Percentiles rank a stretch among this genome's conserved stretches.
Conservation (phyloP, 352 stramenopile genomes). For the Pythium brassicae region DNA sequence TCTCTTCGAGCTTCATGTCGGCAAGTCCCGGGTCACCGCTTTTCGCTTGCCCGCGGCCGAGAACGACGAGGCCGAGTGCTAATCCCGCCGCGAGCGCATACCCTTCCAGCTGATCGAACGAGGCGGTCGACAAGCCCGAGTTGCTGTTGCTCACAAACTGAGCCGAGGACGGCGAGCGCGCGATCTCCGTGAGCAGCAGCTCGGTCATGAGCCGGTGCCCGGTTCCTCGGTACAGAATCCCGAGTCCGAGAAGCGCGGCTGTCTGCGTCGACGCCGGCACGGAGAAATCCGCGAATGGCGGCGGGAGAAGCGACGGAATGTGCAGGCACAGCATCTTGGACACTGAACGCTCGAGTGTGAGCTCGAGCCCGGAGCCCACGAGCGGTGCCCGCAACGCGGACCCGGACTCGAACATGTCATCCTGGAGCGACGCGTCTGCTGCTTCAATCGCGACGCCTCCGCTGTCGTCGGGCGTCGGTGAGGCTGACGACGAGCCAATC, state of each 20-base stretch:
- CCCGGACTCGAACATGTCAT: constrained; percentile 7
- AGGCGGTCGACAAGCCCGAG: constrained; percentile 36
- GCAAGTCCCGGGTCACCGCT: constrained; percentile 85
- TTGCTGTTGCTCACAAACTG: constrained; percentile 58
- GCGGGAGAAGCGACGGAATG: constrained; percentile 93
- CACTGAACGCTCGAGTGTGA: constrained; percentile 83
- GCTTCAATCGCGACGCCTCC: neutral
- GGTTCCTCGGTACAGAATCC: constrained; percentile 94
- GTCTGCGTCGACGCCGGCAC: constrained; percentile 93
- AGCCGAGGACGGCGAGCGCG: constrained; percentile 68
- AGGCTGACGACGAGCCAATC: neutral
- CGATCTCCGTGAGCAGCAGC: constrained; percentile 96
- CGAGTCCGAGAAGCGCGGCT: constrained; percentile 93
- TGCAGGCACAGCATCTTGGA: constrained; percentile 99
- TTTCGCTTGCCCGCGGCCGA: constrained; percentile 73
- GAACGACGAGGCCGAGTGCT: constrained; percentile 94
- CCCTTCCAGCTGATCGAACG: constrained; percentile 90
- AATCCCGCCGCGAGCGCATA: constrained; percentile 92
- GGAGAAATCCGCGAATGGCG: constrained; percentile 94
- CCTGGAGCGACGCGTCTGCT: constrained; percentile 14
- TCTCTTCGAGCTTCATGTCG: constrained; percentile 96
- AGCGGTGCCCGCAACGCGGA: constrained; percentile 26
- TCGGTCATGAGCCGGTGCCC: constrained; percentile 97
- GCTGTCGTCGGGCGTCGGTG: neutral
- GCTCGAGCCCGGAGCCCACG: constrained; percentile 39